These are phyloP conservation scores for Coemansia sp. DNA, from an alignment of 192 early-diverging fungal species.

Conservation along the genomic window DNA sequence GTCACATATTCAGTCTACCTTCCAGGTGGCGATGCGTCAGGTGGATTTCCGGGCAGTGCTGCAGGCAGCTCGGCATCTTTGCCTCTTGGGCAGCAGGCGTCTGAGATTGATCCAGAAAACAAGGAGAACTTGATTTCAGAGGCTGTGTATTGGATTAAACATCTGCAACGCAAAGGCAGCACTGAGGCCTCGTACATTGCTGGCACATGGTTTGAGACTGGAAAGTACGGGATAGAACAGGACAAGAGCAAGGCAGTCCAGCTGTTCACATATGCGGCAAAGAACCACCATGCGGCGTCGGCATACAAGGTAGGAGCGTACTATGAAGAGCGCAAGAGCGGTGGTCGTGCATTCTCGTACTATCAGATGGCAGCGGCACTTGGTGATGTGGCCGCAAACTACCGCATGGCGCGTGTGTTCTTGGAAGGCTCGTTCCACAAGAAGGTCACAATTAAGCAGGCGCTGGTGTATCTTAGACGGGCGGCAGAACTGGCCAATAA, in stretches of 20 bases:
- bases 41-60: constrained; percentile 25
- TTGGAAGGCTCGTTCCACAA: constrained; percentile 72
- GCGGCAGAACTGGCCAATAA: constrained; percentile 69
- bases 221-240: constrained; percentile 58
- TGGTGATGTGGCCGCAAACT: constrained; percentile 66
- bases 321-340: constrained; percentile 64
- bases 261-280: constrained; percentile 64
- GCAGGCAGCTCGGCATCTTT: constrained; percentile 43
- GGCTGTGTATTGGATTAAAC: constrained; percentile 72
- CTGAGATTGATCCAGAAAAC: constrained; percentile 46
- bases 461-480: constrained; percentile 78
- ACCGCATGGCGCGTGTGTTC: constrained; percentile 75
- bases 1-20: constrained; percentile 55
- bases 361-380: constrained; percentile 69
- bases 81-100: constrained; percentile 50
- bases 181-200: constrained; percentile 75
- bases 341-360: constrained; percentile 62
- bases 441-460: constrained; percentile 68
- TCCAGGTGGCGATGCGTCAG: constrained; percentile 30
- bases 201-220: constrained; percentile 68
- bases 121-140: constrained; percentile 58
- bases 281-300: constrained; percentile 63
- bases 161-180: constrained; percentile 65
- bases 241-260: constrained; percentile 68
- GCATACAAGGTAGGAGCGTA: constrained; percentile 64